Evolutionary conservation across 2,329 filamentous ascomycete species (phyloP).

Genomic region (Aspergillus versicolor): DNA sequence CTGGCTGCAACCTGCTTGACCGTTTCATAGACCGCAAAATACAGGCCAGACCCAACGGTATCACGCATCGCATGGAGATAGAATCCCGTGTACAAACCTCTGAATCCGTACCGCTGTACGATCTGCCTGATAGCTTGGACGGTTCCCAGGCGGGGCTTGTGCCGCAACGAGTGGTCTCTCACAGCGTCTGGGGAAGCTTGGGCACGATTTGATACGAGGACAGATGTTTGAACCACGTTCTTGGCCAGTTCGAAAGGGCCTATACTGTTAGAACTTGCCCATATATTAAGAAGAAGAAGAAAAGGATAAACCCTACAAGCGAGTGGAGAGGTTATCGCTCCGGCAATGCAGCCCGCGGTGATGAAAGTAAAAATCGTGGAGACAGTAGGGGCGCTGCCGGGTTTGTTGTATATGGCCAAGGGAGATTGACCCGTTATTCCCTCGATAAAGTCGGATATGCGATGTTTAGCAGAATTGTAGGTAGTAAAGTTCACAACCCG

Average conservation of each 20-base stretch:
- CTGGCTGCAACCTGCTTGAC: slow-evolving; percentile 48
- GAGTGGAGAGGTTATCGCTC: slow-evolving; percentile 42
- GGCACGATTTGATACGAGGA: slow-evolving; percentile 44
- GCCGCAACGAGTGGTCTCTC: slow-evolving; percentile 34
- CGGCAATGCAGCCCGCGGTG: slow-evolving; percentile 43
- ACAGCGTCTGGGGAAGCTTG: slow-evolving; percentile 37
- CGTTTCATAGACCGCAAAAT: slow-evolving; percentile 49
- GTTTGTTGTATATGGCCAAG: slow-evolving; percentile 40
- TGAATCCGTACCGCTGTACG: slow-evolving; percentile 42
- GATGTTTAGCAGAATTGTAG: slow-evolving; percentile 45
- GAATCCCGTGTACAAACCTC: slow-evolving; percentile 48
- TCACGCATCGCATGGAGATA: slow-evolving; percentile 46
- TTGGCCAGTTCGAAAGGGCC: slow-evolving; percentile 50
- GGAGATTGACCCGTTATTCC: slow-evolving; percentile 43
- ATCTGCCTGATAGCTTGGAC: slow-evolving; percentile 45
- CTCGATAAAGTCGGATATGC: slow-evolving; percentile 40
- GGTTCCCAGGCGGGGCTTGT: slow-evolving; percentile 42
- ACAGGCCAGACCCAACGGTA: slow-evolving; percentile 46
- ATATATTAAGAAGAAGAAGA: not conserved
- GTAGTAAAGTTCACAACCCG: slow-evolving; percentile 48
- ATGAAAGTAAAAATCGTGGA: slow-evolving; percentile 44
- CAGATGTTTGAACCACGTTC: slow-evolving; percentile 50
- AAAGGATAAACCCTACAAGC: slow-evolving; percentile 38
- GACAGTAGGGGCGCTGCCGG: slow-evolving; percentile 43
- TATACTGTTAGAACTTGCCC: slow-evolving; percentile 16